Conservation (phyloP, 805 yeast species). For the Yarrowia phangngaensis region DNA sequence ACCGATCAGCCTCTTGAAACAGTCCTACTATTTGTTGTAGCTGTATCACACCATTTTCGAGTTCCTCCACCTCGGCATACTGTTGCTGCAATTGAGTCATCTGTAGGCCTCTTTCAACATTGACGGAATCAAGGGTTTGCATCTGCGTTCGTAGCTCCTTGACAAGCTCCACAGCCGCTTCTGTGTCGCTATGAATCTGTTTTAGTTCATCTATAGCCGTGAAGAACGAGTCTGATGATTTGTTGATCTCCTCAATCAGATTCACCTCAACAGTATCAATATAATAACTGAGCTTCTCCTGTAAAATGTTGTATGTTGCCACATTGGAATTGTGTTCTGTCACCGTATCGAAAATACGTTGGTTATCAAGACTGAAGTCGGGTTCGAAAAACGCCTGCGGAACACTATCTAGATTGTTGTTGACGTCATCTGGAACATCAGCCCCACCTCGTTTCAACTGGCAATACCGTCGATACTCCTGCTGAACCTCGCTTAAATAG, state of each 20-base stretch:
- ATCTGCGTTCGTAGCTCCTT: constrained; percentile 48
- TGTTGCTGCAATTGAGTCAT: constrained; percentile 50
- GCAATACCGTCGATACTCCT: constrained; percentile 17
- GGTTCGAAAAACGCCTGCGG: constrained; percentile 67
- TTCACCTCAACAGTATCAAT: constrained; percentile 81
- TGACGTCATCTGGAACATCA: constrained; percentile 5
- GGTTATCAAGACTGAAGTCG: constrained; percentile 80
- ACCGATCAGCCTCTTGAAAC: constrained; percentile 49
- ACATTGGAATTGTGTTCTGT: constrained; percentile 53
- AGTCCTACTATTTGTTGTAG: constrained; percentile 47
- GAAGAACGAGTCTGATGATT: constrained; percentile 80
- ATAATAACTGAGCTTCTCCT: constrained; percentile 75
- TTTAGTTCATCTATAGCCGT: constrained; percentile 77
- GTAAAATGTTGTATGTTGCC: constrained; percentile 55
- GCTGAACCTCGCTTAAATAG: constrained; percentile 13
- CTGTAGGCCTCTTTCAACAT: constrained; percentile 50
- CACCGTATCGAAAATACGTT: constrained; percentile 73
- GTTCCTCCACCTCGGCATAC: constrained; percentile 54
- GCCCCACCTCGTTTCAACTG: constrained; percentile 14
- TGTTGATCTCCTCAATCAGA: constrained; percentile 75
- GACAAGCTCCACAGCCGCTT: constrained; percentile 48
- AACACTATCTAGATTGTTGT: constrained; percentile 38
- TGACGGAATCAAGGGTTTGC: constrained; percentile 46
- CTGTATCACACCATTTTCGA: constrained; percentile 62
- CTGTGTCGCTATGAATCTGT: constrained; percentile 47